phyloP scores from a whole-genome alignment of 768 basidiomycete species.

The Boletus eberwhitei region DNA sequence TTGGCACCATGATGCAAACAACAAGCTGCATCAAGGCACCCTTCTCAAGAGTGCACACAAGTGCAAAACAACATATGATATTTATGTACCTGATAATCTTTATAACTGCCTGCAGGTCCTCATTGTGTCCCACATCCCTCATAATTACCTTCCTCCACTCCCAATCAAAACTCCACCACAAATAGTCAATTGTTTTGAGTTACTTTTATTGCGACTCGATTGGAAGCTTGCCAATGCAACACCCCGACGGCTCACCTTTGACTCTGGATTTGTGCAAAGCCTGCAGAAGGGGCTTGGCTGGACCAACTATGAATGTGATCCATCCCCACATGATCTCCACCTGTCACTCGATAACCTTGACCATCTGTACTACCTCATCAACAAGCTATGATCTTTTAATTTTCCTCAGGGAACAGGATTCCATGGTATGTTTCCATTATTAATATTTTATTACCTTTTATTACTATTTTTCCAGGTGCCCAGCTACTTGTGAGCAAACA shows the following conservation, averaged over 20 bases:
- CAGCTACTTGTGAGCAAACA: background rate
- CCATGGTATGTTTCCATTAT: background rate
- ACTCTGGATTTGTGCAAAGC: too few species aligned
- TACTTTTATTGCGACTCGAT: too few species aligned
- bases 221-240: too few species aligned
- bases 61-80: background rate
- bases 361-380: background rate
- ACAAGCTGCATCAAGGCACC: background rate
- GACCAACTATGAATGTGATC: background rate
- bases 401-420: background rate
- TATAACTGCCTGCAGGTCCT: too few species aligned
- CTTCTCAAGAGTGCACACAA: background rate
- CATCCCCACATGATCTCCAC: background rate
- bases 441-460: background rate
- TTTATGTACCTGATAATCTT: too few species aligned
- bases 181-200: too few species aligned
- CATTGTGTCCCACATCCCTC: too few species aligned
- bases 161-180: too few species aligned
- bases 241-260: too few species aligned
- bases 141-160: too few species aligned
- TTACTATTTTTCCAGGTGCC: background rate
- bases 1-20: background rate
- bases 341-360: background rate
- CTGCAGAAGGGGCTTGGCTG: too few species aligned
- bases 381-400: background rate